A percentile compares a stretch with the other conserved stretches of the same genome.
Evolutionary conservation across 78 protist genomes (phyloP).

Genomic region (Ministeria vibrans): DNA sequence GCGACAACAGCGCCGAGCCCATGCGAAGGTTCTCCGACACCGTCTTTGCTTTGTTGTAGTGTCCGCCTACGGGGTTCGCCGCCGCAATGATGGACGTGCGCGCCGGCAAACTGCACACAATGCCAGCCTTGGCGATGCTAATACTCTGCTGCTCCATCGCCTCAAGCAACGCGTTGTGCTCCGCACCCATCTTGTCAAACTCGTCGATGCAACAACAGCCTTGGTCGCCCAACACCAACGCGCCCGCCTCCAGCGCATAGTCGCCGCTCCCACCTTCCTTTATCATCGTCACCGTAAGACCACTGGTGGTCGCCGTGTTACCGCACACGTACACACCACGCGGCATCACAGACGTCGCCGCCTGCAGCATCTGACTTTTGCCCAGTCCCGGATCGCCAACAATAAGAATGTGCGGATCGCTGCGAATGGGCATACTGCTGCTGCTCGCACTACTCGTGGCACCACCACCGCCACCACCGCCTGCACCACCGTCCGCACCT

Average conservation of each 20-base stretch:
- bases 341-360: constrained; percentile 68
- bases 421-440: constrained; percentile 53
- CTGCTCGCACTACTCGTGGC: too few relatives aligned
- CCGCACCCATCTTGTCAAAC: constrained; percentile 95
- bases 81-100: constrained; percentile 94
- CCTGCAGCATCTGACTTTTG: constrained; percentile 82
- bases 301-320: constrained; percentile 87
- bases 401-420: constrained; percentile 89
- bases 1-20: constrained; percentile 77
- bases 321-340: constrained; percentile 98
- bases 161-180: constrained; percentile 88
- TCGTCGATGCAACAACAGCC: constrained; percentile 98
- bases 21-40: constrained; percentile 89
- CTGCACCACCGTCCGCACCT: neutral
- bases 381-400: constrained; percentile 99
- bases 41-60: constrained; percentile 76
- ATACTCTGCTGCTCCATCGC: constrained; percentile 99
- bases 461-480: too few relatives aligned
- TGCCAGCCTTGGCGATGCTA: constrained; percentile 96
- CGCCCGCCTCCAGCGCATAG: constrained; percentile 95
- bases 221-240: constrained; percentile 72
- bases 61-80: constrained; percentile 97
- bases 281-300: constrained; percentile 88
- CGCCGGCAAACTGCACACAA: constrained; percentile 92
- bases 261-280: constrained; percentile 62